Conservation (phyloP, 2,329 filamentous ascomycete genomes). For the Didymosphaeria variabile region DNA sequence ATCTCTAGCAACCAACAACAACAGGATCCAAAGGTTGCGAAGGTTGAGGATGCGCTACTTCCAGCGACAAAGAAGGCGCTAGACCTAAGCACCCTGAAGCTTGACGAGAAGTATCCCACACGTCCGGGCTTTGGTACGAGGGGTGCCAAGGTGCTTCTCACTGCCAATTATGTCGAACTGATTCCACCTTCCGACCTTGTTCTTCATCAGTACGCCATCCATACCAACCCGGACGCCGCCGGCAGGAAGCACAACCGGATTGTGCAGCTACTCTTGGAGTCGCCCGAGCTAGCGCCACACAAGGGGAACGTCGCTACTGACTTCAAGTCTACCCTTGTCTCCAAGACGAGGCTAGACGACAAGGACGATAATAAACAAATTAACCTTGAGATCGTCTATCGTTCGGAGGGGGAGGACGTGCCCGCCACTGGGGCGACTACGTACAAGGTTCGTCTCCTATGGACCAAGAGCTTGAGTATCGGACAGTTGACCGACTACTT, state of each 20-base stretch:
- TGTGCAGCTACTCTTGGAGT: conserved; percentile 28
- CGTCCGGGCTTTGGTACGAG: conserved; percentile 30
- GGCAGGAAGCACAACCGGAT: conserved; percentile 26
- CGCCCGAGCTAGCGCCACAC: conserved; percentile 15
- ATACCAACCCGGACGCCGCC: conserved; percentile 19
- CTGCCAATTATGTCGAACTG: conserved; percentile 33
- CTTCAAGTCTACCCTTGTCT: conserved; percentile 33
- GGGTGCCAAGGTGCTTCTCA: conserved; percentile 26
- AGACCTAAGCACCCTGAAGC: conserved; percentile 15
- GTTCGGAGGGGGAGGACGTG: conserved; percentile 32
- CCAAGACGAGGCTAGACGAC: conserved; percentile 27
- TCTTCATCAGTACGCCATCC: conserved; percentile 26
- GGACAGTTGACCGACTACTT: conserved; percentile 58
- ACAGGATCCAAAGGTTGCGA: conserved; percentile 20
- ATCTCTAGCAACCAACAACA: conserved; percentile 19
- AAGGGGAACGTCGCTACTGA: conserved; percentile 30
- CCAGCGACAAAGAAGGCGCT: conserved; percentile 23
- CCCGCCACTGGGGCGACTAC: conserved; percentile 16
- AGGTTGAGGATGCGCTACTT: conserved; percentile 24
- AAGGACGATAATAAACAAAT: conserved; percentile 22
- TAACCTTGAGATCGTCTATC: conserved; percentile 26
- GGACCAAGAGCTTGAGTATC: conserved; percentile 25
- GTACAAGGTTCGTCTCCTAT: conserved; percentile 28
- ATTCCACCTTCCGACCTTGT: conserved; percentile 23
- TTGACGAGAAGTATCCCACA: conserved; percentile 20